These are phyloP conservation scores for Nepenthes mirabilis DNA, from an alignment of 148 eudicot species.

Conservation along the genomic window DNA sequence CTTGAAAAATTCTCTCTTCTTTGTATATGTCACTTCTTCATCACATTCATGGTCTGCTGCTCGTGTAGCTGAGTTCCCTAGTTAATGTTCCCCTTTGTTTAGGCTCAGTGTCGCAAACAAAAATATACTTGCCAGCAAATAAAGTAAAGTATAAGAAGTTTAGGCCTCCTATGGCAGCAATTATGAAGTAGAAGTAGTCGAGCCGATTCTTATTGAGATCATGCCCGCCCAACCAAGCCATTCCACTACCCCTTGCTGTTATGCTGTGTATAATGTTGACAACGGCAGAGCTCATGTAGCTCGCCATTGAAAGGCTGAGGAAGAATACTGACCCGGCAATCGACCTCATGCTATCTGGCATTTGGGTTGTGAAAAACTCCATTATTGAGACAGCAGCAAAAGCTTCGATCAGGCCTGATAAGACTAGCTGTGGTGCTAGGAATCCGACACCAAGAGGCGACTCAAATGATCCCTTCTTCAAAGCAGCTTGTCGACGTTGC, in stretches of 20 bases:
- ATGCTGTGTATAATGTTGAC: slow-evolving; percentile 29
- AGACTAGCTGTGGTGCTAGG: slow-evolving; percentile 38
- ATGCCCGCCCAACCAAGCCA: slow-evolving; percentile 66
- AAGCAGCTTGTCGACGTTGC: slow-evolving; percentile 30
- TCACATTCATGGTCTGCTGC: neutral
- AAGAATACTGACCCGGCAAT: slow-evolving; percentile 51
- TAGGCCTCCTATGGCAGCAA: slow-evolving; percentile 28
- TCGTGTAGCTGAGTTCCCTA: slow-evolving; percentile 5
- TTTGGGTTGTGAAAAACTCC: slow-evolving; percentile 50
- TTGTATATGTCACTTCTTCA: neutral
- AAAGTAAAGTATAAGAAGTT: slow-evolving; percentile 43
- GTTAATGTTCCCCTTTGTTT: neutral
- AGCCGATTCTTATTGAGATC: slow-evolving; percentile 52
- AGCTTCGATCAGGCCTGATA: slow-evolving; percentile 53
- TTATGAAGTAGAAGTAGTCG: slow-evolving; percentile 40
- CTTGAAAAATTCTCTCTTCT: too few species aligned
- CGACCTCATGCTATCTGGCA: slow-evolving; percentile 66
- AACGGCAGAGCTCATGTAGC: slow-evolving; percentile 39
- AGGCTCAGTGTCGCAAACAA: slow-evolving; percentile 3
- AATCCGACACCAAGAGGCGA: slow-evolving; percentile 27
- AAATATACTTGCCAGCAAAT: slow-evolving; percentile 31
- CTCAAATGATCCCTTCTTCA: slow-evolving; percentile 19
- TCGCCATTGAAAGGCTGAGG: slow-evolving; percentile 41
- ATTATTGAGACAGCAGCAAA: slow-evolving; percentile 50
- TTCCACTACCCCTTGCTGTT: slow-evolving; percentile 14